These are phyloP conservation scores for Aureobasidium sp. DNA, from an alignment of 2,329 filamentous ascomycete genomes.

Conservation along the genomic window DNA sequence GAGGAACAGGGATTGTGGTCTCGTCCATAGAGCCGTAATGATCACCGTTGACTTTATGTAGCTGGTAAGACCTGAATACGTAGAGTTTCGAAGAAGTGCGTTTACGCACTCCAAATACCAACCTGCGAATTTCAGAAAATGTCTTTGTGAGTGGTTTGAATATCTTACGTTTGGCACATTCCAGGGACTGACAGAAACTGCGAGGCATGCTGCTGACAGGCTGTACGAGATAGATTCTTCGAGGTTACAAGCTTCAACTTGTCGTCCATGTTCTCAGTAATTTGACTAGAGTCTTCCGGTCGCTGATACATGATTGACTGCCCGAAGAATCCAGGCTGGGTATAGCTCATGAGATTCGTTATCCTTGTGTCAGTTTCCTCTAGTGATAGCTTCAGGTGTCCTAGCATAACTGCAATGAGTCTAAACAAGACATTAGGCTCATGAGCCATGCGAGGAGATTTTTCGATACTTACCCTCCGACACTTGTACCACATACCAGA, in stretches of 20 bases:
- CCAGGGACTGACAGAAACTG: background rate
- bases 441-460: background rate
- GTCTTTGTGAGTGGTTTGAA: background rate
- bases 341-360: background rate
- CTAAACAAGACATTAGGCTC: background rate
- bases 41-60: background rate
- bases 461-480: background rate
- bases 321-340: background rate
- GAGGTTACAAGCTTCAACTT: background rate
- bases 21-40: background rate
- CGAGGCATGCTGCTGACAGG: background rate
- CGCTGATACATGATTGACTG: background rate
- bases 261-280: background rate
- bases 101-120: background rate
- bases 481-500: background rate
- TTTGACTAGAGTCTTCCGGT: background rate
- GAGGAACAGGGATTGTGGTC: background rate
- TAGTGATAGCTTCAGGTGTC: background rate
- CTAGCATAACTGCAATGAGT: background rate
- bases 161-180: background rate
- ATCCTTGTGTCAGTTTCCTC: background rate
- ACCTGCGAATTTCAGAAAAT: background rate
- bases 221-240: background rate
- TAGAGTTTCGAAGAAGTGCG: background rate
- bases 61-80: background rate